phyloP scores from a whole-genome alignment of 2,329 filamentous ascomycete species.

The Monosporascus ibericus region DNA sequence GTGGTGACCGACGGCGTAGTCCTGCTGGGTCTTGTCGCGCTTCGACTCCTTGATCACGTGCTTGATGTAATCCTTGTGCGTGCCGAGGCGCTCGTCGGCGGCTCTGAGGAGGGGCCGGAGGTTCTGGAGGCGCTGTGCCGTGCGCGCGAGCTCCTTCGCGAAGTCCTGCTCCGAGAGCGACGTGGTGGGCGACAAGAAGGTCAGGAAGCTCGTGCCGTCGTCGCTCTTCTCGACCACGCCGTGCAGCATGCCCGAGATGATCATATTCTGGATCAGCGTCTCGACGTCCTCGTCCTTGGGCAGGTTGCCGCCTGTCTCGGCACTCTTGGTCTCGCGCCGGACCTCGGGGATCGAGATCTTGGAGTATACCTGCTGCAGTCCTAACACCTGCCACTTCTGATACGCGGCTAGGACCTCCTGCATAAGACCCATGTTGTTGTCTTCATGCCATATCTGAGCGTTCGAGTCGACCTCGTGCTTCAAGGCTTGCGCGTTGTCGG shows the following conservation, averaged over 20 bases:
- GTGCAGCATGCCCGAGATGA: constrained; percentile 44
- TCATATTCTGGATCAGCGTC: constrained; percentile 48
- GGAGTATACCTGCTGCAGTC: constrained; percentile 65
- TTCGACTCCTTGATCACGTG: constrained; percentile 40
- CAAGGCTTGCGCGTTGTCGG: constrained; percentile 47
- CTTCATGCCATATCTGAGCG: constrained; percentile 54
- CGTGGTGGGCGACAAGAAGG: constrained; percentile 39
- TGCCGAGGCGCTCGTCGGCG: constrained; percentile 48
- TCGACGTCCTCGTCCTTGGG: constrained; percentile 37
- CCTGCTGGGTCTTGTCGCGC: constrained; percentile 28
- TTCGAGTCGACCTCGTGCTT: constrained; percentile 58
- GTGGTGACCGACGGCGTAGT: constrained; percentile 23
- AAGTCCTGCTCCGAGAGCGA: constrained; percentile 46
- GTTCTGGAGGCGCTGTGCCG: constrained; percentile 35
- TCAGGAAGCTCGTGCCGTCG: constrained; percentile 40
- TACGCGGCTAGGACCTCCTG: constrained; percentile 64
- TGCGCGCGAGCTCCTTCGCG: constrained; percentile 36
- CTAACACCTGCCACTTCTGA: constrained; percentile 68
- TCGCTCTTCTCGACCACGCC: constrained; percentile 44
- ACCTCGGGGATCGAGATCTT: constrained; percentile 51
- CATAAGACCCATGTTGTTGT: constrained; percentile 69
- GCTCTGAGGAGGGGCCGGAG: constrained; percentile 43
- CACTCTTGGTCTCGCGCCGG: constrained; percentile 44
- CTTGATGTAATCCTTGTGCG: constrained; percentile 51
- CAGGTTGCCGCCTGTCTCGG: constrained; percentile 42